phyloP scores from a whole-genome alignment of 2,329 filamentous ascomycete genomes.

The Emergomyces orientalis region DNA sequence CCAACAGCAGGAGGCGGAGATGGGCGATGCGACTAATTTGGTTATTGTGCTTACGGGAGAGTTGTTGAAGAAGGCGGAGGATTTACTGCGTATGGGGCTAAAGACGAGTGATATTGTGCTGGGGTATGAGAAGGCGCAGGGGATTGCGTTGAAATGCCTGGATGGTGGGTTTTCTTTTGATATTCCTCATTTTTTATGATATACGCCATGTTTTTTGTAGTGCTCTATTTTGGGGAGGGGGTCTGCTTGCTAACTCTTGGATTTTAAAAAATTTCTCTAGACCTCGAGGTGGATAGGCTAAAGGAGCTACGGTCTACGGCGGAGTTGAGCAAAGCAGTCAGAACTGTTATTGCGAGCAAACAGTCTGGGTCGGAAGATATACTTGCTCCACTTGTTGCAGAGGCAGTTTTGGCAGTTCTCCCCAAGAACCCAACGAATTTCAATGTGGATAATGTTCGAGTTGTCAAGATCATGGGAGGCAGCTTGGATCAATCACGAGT shows the following conservation, averaged over 20 bases:
- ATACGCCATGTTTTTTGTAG: not conserved
- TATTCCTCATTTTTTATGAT: conserved; percentile 1
- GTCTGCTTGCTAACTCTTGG: conserved; percentile 9
- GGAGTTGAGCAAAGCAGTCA: conserved; percentile 89
- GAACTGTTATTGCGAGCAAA: conserved; percentile 92
- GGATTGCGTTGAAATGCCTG: conserved; percentile 72
- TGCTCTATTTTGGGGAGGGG: conserved; percentile 8
- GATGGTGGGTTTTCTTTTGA: conserved; percentile 47
- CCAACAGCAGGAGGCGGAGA: conserved; percentile 97
- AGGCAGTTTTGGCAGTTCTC: conserved; percentile 73
- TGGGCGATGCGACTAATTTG: conserved; percentile 96
- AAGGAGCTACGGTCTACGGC: conserved; percentile 68
- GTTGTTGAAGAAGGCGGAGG: conserved; percentile 92
- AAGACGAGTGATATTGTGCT: conserved; percentile 97
- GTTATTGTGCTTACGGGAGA: conserved; percentile 95
- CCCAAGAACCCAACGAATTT: conserved; percentile 94
- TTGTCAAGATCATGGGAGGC: conserved; percentile 99
- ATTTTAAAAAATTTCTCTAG: conserved; percentile 30
- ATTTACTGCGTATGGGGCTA: conserved; percentile 88
- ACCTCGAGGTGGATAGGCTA: conserved; percentile 84
- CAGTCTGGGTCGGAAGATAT: conserved; percentile 89
- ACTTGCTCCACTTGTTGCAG: conserved; percentile 76
- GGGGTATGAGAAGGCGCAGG: conserved; percentile 91
- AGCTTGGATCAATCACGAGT: conserved; percentile 89
- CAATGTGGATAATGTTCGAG: conserved; percentile 97